Conservation (phyloP, 2,329 filamentous ascomycete genomes). For the Microdochium bolleyi region DNA sequence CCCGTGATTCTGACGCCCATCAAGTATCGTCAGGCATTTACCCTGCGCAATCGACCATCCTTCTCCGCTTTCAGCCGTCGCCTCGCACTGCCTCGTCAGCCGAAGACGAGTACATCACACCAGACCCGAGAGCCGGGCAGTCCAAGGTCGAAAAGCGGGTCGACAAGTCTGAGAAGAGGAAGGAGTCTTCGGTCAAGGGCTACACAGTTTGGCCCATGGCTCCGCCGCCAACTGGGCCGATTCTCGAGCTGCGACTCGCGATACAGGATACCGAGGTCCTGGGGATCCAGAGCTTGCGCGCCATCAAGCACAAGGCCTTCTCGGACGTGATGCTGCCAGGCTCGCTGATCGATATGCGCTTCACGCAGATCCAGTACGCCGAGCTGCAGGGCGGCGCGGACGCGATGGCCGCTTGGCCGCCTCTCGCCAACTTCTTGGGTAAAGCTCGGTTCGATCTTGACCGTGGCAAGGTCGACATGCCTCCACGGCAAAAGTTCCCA, state of each 20-base stretch:
- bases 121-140: neutral
- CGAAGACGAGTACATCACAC: neutral
- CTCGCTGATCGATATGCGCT: conserved; percentile 38
- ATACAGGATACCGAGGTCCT: conserved; percentile 22
- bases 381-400: conserved; percentile 17
- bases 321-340: conserved; percentile 37
- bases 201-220: conserved; percentile 11
- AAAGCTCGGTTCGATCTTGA: conserved; percentile 36
- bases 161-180: neutral
- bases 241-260: conserved; percentile 28
- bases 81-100: conserved; percentile 9
- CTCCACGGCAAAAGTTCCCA: conserved; percentile 19
- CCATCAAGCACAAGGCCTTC: conserved; percentile 26
- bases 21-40: conserved; percentile 8
- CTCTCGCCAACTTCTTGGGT: conserved; percentile 34
- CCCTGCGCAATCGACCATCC: conserved; percentile 22
- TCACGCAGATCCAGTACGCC: conserved; percentile 28
- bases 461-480: conserved; percentile 29
- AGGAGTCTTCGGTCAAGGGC: neutral
- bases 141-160: neutral
- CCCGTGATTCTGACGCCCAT: conserved; percentile 9
- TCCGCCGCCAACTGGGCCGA: conserved; percentile 14
- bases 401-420: conserved; percentile 16
- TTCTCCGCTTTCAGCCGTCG: conserved; percentile 38
- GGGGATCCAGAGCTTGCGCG: conserved; percentile 23